Evolutionary conservation across 2,329 filamentous ascomycete genomes (phyloP), one percentile per base, ranked within the genome.

Genomic region (Colletotrichum godetiae): DNA sequence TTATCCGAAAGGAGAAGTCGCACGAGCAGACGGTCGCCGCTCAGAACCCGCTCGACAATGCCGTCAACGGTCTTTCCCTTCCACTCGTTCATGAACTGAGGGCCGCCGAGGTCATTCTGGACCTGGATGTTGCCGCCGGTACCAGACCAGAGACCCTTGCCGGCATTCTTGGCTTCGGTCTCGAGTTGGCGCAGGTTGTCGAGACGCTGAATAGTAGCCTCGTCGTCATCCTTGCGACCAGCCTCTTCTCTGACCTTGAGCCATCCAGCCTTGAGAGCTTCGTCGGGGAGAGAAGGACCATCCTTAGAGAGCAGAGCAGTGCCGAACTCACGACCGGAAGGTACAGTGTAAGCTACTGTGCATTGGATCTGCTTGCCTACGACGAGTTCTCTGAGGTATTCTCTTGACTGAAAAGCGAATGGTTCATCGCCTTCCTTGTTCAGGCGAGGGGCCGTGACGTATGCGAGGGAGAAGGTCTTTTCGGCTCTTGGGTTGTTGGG

Each of bases 241-340:
- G 96, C 95, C 83, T 99, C 97, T 79, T 99, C 97, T 76, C 97
- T 92, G 73, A 99, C 90, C 85, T 97, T 97, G 75, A 95, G 86
- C 95, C 95, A 98, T 76, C 97, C 97, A 78, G 95, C 94, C 80
- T 94, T 92, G 76, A 98, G 91, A 71, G 93, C 89, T 75, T 94
- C 91, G 76, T 98, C 95, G 22, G 97, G 95, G 63, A 99, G 84
- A 68, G 90, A 87, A 37, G 91, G 91, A 62, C 95, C 95, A 78
- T 94, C 93, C 75, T 93, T 91, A 75, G 90, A 90, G 69, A 97
- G 86, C 69, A 88, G 88, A 74, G 95, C 92, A 75, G 91, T 89
- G 76, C 96, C 97, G 80, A 98, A 99, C 81, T 99, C 96, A 77
- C 95, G 92, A 75, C 94, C 92, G 56, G 91, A 93, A 19, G 96